These are phyloP conservation scores for Microdochium nivale DNA, from an alignment of 2,329 filamentous ascomycete species.

Conservation along the genomic window DNA sequence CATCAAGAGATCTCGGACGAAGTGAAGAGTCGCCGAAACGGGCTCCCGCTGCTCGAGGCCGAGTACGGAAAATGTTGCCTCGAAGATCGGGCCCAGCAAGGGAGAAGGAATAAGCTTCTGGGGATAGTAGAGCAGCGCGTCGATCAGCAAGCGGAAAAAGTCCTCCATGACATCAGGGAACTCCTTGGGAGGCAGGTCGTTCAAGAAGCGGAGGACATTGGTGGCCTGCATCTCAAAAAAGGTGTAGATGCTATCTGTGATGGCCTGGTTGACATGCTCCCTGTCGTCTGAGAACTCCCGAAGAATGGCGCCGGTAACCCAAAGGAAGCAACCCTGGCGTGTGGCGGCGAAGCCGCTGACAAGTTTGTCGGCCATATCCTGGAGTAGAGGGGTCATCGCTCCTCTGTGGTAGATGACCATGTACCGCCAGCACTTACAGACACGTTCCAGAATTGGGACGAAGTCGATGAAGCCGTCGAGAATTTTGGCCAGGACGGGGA, in stretches of 20 bases:
- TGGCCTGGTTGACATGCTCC: conserved; percentile 73
- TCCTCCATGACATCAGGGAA: conserved; percentile 85
- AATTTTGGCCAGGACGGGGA: conserved; percentile 78
- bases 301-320: conserved; percentile 91
- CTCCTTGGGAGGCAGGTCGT: conserved; percentile 66
- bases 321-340: conserved; percentile 93
- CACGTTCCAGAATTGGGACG: conserved; percentile 80
- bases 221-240: conserved; percentile 94
- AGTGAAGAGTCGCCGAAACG: conserved; percentile 84
- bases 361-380: conserved; percentile 79
- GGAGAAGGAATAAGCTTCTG: conserved; percentile 71
- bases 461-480: conserved; percentile 82
- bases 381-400: conserved; percentile 76
- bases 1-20: conserved; percentile 80
- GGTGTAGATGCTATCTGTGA: conserved; percentile 78
- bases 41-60: conserved; percentile 88
- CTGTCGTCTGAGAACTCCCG: conserved; percentile 90
- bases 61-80: conserved; percentile 78
- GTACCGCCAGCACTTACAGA: conserved; percentile 92
- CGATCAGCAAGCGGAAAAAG: conserved; percentile 88
- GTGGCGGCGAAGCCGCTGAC: conserved; percentile 78
- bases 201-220: conserved; percentile 82
- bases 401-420: conserved; percentile 96
- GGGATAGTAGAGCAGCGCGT: conserved; percentile 89
- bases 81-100: conserved; percentile 74